Evolutionary conservation across 23 red algal species (phyloP), one percentile per base, ranked within the genome.

Genomic region (Gracilariopsis chorda): DNA sequence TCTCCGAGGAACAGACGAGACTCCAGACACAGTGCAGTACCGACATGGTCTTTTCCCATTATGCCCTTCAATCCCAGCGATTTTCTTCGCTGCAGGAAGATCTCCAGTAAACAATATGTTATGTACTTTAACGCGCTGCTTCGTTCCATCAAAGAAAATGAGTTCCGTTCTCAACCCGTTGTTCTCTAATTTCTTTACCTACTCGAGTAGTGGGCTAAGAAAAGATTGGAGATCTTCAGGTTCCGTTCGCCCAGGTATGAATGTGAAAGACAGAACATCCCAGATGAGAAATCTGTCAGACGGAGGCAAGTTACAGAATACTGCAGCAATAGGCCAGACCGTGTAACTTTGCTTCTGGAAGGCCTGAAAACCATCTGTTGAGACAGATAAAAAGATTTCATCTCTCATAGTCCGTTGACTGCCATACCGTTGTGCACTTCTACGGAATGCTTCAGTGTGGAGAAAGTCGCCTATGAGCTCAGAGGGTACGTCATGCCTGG

Each of bases 141-240:
- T 48, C 23, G 41, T 48, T 7, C 74, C 74, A 28, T 79, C 74
- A n/a, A 21, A 55, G 46, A 79, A 55, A 8, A 12, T 48, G 29
- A 79, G 21, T 13, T 35, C 48, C 6, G 74, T 53, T 3, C 74
- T 45, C 7, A 5, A 7, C 9, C 65, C 65, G n/a, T 37, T 21
- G n/a, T 13, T 21, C 4, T 36, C 42, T 20, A 72, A 21, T 44
- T 36, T 21, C 9, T 72, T 47, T 21, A 72, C 16, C 65, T 72
- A 23, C 33, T 72, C 8, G 36, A 72, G n/a, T 6, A 72, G 65
- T 8, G 65, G 29, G 12, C 42, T 34, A 20, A 72, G 34, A 21
- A 72, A 72, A 39, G 65, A 72, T 72, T 72, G 65, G 6, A 72
- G 42, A 72, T 72, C 42, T 4, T 12, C 42, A 37, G 65, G 65